A percentile compares a stretch with the other conserved stretches of the same genome.
phyloP scores from a whole-genome alignment of 2,329 filamentous ascomycete genomes.

The Colletotrichum ledebouriae region DNA sequence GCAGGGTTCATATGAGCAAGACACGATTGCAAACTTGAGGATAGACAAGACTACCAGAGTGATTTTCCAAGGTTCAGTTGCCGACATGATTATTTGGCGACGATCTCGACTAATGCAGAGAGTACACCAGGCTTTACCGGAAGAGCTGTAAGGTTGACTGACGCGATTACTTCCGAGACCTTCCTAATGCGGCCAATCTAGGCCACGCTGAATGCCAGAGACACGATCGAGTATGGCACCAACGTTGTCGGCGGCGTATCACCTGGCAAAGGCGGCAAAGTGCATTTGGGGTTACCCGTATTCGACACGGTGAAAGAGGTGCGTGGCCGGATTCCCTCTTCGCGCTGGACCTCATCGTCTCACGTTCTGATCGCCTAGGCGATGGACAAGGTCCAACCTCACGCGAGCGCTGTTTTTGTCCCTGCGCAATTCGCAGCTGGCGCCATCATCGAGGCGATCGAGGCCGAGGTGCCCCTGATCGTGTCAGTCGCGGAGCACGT shows the following conservation, averaged over 20 bases:
- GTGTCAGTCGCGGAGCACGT: slow-evolving; percentile 86
- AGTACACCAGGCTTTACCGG: slow-evolving; percentile 53
- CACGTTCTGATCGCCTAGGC: slow-evolving; percentile 45
- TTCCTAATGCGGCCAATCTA: slow-evolving; percentile 23
- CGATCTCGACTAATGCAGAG: not conserved
- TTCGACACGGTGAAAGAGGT: slow-evolving; percentile 53
- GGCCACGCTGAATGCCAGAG: slow-evolving; percentile 55
- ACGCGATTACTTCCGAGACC: no score
- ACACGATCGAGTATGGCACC: slow-evolving; percentile 56
- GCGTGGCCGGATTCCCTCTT: not conserved
- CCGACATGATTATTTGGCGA: no score
- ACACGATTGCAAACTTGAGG: slow-evolving; percentile 50
- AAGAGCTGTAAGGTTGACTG: slow-evolving; percentile 49
- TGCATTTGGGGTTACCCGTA: slow-evolving; percentile 53
- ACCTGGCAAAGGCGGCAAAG: slow-evolving; percentile 51
- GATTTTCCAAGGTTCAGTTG: slow-evolving; percentile 52
- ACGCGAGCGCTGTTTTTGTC: slow-evolving; percentile 81
- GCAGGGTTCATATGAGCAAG: slow-evolving; percentile 43
- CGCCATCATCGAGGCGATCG: slow-evolving; percentile 81
- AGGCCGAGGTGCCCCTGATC: slow-evolving; percentile 82
- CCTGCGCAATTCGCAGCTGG: slow-evolving; percentile 74
- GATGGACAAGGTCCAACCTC: slow-evolving; percentile 61
- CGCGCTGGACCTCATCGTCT: not conserved
- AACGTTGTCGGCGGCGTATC: slow-evolving; percentile 56
- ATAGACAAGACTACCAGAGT: slow-evolving; percentile 49